A percentile compares a stretch with the other conserved stretches of the same genome.
These are phyloP conservation scores for Sicyos edulis DNA, from an alignment of 306 rosid genomes.

Conservation along the genomic window DNA sequence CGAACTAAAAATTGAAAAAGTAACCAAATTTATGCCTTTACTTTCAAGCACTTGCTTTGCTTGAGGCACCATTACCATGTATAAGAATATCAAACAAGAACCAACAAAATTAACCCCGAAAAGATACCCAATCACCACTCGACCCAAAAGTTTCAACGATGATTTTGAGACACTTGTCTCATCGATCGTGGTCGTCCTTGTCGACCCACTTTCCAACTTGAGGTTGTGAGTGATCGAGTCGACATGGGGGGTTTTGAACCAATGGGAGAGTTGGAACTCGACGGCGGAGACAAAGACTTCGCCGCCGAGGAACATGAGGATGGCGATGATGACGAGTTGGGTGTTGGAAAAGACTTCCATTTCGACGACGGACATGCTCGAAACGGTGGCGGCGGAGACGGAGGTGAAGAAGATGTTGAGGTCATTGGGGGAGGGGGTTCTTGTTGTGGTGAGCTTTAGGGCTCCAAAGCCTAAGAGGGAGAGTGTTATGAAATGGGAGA, in stretches of 20 bases:
- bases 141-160: not conserved
- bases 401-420: conserved; percentile 58
- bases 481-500: conserved; percentile 31
- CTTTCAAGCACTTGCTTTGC: not conserved
- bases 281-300: conserved; percentile 59
- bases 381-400: conserved; percentile 63
- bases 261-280: conserved; percentile 24
- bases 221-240: not conserved
- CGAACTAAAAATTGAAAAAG: conserved; percentile 46
- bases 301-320: conserved; percentile 57
- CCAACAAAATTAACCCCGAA: not conserved
- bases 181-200: too few relatives aligned
- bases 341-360: conserved; percentile 51
- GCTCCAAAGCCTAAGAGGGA: conserved; percentile 43
- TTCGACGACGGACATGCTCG: conserved; percentile 63
- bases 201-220: not conserved
- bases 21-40: conserved; percentile 17
- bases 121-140: not conserved
- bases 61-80: not conserved
- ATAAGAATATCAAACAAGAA: not conserved
- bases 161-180: too few relatives aligned
- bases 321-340: conserved; percentile 40
- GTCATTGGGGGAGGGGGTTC: conserved; percentile 7
- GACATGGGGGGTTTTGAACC: not conserved
- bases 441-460: conserved; percentile 26